Evolutionary conservation across 257 asterid genomes (phyloP).

Genomic region (Rehmannia glutinosa): DNA sequence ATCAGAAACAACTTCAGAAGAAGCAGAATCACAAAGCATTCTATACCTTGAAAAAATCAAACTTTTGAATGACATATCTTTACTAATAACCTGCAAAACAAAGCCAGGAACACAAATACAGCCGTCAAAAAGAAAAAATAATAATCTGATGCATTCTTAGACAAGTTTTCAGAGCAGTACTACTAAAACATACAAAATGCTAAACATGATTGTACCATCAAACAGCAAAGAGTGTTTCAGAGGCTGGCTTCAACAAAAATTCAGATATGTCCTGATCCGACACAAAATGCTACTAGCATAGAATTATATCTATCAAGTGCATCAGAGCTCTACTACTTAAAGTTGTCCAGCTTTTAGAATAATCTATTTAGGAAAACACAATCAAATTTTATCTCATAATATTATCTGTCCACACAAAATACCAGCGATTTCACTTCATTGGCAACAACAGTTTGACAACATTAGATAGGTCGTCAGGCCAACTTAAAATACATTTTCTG

Average conservation of each 20-base stretch:
- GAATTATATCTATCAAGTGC: constrained; percentile 6
- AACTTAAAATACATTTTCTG: constrained; percentile 1
- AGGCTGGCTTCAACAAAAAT: not conserved
- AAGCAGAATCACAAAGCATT: constrained; percentile 56
- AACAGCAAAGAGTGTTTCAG: constrained; percentile 10
- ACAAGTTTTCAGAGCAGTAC: constrained; percentile 9
- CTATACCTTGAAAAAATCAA: constrained; percentile 67
- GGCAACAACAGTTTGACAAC: not conserved
- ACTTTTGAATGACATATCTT: constrained; percentile 51
- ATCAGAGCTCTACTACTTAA: not conserved
- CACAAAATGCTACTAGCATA: not conserved
- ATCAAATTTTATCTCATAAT: not conserved
- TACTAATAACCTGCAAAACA: constrained; percentile 62
- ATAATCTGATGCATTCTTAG: constrained; percentile 1
- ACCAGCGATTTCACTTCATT: constrained; percentile 6
- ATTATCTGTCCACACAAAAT: not conserved
- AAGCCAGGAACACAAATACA: constrained; percentile 18
- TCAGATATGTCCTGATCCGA: not conserved
- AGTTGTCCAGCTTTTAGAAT: not conserved
- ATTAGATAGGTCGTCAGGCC: constrained; percentile 3
- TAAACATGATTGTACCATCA: constrained; percentile 1
- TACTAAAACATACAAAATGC: not conserved
- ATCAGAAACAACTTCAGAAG: constrained; percentile 60
- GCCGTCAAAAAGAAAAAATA: constrained; percentile 20
- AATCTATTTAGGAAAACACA: not conserved